A percentile compares a stretch with the other conserved stretches of the same genome.
Evolutionary conservation across 163 green algal genomes (phyloP).

Genomic region (Chlorella variabilis): DNA sequence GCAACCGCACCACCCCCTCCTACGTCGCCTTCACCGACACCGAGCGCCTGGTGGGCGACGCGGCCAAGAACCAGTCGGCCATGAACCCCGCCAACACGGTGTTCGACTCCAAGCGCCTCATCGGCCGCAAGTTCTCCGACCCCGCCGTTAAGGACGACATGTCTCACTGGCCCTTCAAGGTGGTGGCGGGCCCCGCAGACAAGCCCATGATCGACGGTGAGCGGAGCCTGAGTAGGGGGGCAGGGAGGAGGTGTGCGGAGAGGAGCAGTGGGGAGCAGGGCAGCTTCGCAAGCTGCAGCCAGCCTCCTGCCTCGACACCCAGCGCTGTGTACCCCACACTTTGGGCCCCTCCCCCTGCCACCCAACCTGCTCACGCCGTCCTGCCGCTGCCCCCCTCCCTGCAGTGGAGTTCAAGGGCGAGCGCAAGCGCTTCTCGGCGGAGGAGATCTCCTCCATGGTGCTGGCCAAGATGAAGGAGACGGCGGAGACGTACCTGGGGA

Average conservation of each 20-base stretch:
- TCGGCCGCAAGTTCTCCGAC: slow-evolving; percentile 87
- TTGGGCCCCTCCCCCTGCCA: not conserved
- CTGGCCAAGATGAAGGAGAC: slow-evolving; percentile 94
- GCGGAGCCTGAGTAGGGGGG: not conserved
- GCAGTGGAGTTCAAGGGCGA: slow-evolving; percentile 86
- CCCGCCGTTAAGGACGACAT: slow-evolving; percentile 70
- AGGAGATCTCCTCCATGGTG: slow-evolving; percentile 83
- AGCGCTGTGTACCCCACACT: not conserved
- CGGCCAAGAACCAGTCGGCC: slow-evolving; percentile 95
- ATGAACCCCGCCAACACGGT: slow-evolving; percentile 92
- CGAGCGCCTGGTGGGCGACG: slow-evolving; percentile 93
- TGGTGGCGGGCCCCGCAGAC: slow-evolving; percentile 75
- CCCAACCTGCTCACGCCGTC: not conserved
- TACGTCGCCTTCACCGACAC: slow-evolving; percentile 90
- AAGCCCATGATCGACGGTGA: slow-evolving; percentile 84
- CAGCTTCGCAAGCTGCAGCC: too few species aligned
- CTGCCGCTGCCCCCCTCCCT: not conserved
- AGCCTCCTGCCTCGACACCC: too few species aligned
- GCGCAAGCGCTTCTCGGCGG: slow-evolving; percentile 77
- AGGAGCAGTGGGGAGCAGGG: too few species aligned
- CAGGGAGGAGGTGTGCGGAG: too few species aligned
- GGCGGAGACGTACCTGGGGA: slow-evolving; percentile 59
- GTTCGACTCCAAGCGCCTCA: slow-evolving; percentile 91
- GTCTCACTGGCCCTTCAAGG: slow-evolving; percentile 86
- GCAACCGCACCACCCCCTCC: slow-evolving; percentile 83